A percentile compares a stretch with the other conserved stretches of the same genome.
Conservation (phyloP, 2,329 filamentous ascomycete genomes). For the Monilinia fructigena region DNA sequence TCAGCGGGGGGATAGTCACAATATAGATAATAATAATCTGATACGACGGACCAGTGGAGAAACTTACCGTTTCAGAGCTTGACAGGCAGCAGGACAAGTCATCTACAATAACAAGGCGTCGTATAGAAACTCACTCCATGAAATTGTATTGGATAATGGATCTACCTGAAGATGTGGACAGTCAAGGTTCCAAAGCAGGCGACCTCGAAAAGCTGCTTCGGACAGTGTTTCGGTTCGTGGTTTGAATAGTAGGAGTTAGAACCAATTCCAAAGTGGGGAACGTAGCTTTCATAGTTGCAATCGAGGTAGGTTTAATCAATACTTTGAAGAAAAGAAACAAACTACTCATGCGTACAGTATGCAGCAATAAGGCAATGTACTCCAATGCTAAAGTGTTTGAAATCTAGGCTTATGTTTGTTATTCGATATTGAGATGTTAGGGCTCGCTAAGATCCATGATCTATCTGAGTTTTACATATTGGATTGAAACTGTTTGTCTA, state of each 20-base stretch:
- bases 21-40: background rate
- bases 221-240: too few relatives aligned
- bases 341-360: background rate
- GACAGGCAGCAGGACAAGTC: background rate
- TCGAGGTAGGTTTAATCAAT: background rate
- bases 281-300: background rate
- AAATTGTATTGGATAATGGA: background rate
- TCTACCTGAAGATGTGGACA: background rate
- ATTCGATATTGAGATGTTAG: background rate
- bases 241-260: too few relatives aligned
- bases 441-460: background rate
- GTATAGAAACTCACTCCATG: background rate
- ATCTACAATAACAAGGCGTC: background rate
- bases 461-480: too few relatives aligned
- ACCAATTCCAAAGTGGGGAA: background rate
- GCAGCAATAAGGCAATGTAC: background rate
- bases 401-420: background rate
- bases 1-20: slow-evolving; percentile 6
- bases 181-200: background rate
- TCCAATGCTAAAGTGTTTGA: background rate
- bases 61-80: background rate
- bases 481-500: background rate
- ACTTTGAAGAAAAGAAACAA: background rate
- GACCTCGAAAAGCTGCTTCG: background rate
- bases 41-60: slow-evolving; percentile 11